These are phyloP conservation scores for Mortierella sp. DNA, from an alignment of 371 early-diverging fungal species.

Conservation along the genomic window DNA sequence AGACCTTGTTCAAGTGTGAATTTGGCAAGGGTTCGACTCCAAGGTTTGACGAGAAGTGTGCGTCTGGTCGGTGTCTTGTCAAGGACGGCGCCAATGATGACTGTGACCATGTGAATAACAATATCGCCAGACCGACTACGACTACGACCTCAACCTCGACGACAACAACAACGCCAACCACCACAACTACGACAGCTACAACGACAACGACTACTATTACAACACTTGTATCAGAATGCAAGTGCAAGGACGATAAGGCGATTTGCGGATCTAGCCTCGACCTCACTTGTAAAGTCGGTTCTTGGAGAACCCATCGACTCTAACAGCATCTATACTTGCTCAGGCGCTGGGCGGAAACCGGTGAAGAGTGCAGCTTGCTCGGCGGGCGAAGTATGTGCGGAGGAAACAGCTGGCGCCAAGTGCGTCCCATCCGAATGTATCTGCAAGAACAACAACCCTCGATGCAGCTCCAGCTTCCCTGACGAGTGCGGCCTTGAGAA, in stretches of 20 bases:
- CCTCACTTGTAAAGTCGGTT: not conserved
- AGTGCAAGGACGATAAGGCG: no score
- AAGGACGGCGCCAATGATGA: slow-evolving; percentile 8
- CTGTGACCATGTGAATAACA: not conserved
- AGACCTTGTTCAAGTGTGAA: not conserved
- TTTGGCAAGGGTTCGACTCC: not conserved
- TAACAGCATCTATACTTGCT: not conserved
- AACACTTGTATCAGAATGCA: no score
- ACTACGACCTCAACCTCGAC: no score
- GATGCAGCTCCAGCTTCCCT: slow-evolving; percentile 8
- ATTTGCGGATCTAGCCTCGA: not conserved
- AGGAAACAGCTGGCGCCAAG: not conserved
- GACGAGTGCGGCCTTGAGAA: not conserved
- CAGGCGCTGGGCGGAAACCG: not conserved
- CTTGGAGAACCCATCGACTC: not conserved
- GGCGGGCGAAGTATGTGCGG: not conserved
- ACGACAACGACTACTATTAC: no score
- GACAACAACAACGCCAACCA: no score
- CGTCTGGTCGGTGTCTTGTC: slow-evolving; percentile 17
- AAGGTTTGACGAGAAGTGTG: not conserved
- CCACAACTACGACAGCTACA: no score
- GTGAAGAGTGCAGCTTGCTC: not conserved
- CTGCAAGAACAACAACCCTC: not conserved
- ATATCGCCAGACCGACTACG: no score
- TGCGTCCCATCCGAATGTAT: not conserved